Evolutionary conservation across 2,329 filamentous ascomycete genomes (phyloP), one percentile per base, ranked within the genome.

Genomic region (Penicillium sclerotigenum): DNA sequence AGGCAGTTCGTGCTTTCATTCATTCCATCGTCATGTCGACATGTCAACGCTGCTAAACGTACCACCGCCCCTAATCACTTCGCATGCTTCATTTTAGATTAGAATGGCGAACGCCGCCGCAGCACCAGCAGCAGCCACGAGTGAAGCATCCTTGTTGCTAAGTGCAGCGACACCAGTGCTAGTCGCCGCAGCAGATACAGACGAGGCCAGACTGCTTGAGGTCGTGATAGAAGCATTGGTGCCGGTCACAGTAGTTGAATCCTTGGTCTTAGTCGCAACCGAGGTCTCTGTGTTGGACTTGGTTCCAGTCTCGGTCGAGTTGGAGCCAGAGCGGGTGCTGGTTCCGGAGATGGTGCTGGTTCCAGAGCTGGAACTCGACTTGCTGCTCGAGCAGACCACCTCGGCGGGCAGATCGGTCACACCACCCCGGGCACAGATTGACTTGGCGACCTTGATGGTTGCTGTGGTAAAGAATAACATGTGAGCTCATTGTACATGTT

Each of bases 391-490:
- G 59, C 73, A 75, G 51, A 59, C 65, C 26, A 71, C 69, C 31
- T 64, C 56, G 47, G 62, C 54, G 54, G 74, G 73, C 24, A 77
- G 62, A 47, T 71, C 63, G 31, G 63, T 73, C 47, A 75, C 67
- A 29, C 73, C 74, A 11, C 65, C 73, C 33, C 67, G 65, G 29
- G 66, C 66, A 63, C 76, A 78, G 64, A 77, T 71, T 20, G 67
- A 62, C 50, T 71, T 63, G 48, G 75, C 73, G 57, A 67, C 72
- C 33, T 70, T 56, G 52, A 76, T 59, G 29, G 70, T 70, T 26
- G 64, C 74, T 77, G 47, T 29, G 49, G 7, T 3, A 13, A 16
- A 26, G 45, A 28, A 28, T 18, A 41, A 43, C 20, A 14, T 10
- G 16, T 51, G 11, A 51, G 48, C n/a, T 14, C 16, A 20, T 4